Base-by-base conservation (phyloP, 352 stramenopile species). In the Phytophthora sojae region DNA sequence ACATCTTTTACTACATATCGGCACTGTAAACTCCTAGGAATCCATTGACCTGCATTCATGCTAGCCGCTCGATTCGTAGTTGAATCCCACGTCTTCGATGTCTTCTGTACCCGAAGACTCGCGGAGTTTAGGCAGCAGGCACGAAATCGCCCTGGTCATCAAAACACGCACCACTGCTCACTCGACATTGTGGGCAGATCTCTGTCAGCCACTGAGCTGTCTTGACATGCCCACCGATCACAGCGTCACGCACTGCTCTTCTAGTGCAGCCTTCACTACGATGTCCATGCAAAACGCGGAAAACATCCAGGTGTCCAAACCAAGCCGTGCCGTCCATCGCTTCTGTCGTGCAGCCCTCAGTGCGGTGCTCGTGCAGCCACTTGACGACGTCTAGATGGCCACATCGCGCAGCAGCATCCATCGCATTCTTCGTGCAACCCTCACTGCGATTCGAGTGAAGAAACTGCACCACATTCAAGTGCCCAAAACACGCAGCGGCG, bases 181-280 rank as follows among this genome's bases (percentile, higher is more conserved):
- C 30, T 58, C 53, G 63, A 54, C 63, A 76, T 11, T 82, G 66
- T 2, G 61, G 39, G 42, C 77, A 81, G 35, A 80, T 59, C 15
- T 71, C 58, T n/a, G 63, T 35, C 17, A 90, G 67, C 70, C 80
- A 88, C 57, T 67, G 51, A n/a, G 82, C 65, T 26, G 84, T 64
- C 0, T 76, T 67, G 4, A 73, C 58, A 26, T 85, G 79, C 4
- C 82, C 77, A 32, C 71, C 80, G 12, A 68, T 55, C 2, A 83
- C 73, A 6, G 80, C 80, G n/a, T 72, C 57, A n/a, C 79, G 61
- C 39, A 82, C 76, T 30, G 76, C 73, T 55, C 60, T 65, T 14
- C 57, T 39, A 2, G 77, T 75, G 29, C 79, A 88, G 8, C 61
- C 65, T 70, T 75, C 70, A 9, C 49, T 60, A 11, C 69, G 60